A percentile compares a stretch with the other conserved stretches of the same genome.
Conservation (phyloP, 495 filamentous ascomycete species). For the Aspergillus olivimuriae region DNA sequence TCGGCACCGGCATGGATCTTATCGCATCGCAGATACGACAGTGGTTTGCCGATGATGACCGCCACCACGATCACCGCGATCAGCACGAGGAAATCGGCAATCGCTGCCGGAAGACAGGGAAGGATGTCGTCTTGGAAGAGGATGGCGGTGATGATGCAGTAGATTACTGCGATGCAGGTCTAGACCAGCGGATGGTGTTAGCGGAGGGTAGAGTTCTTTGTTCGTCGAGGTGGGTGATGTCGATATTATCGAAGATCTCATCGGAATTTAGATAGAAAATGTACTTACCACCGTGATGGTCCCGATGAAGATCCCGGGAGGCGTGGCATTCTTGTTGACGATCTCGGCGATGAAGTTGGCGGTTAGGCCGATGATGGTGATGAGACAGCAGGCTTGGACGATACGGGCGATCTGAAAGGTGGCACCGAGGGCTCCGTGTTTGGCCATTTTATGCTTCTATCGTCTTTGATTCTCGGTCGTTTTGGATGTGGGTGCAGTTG, state of each 20-base stretch:
- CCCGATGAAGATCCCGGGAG: slow-evolving; percentile 68
- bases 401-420: slow-evolving; percentile 69
- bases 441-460: slow-evolving; percentile 14
- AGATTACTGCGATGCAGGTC: slow-evolving; percentile 71
- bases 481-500: too few species aligned
- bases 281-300: slow-evolving; percentile 69
- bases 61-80: slow-evolving; percentile 66
- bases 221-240: too few species aligned
- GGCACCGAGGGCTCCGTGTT: slow-evolving; percentile 67
- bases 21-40: slow-evolving; percentile 71
- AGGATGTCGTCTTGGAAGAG: slow-evolving; percentile 73
- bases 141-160: slow-evolving; percentile 65
- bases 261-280: too few species aligned
- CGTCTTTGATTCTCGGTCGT: too few species aligned
- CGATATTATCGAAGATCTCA: too few species aligned
- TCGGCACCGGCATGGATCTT: slow-evolving; percentile 34
- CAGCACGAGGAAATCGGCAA: slow-evolving; percentile 59
- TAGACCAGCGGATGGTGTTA: slow-evolving; percentile 22
- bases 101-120: slow-evolving; percentile 60
- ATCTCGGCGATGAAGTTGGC: slow-evolving; percentile 80
- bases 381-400: slow-evolving; percentile 64
- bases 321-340: slow-evolving; percentile 51
- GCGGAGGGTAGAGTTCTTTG: too few species aligned
- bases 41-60: slow-evolving; percentile 70
- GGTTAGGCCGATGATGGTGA: slow-evolving; percentile 73